Evolutionary conservation across 768 basidiomycete species (phyloP), one percentile per base, ranked within the genome.

Genomic region (Podaxis sp.): DNA sequence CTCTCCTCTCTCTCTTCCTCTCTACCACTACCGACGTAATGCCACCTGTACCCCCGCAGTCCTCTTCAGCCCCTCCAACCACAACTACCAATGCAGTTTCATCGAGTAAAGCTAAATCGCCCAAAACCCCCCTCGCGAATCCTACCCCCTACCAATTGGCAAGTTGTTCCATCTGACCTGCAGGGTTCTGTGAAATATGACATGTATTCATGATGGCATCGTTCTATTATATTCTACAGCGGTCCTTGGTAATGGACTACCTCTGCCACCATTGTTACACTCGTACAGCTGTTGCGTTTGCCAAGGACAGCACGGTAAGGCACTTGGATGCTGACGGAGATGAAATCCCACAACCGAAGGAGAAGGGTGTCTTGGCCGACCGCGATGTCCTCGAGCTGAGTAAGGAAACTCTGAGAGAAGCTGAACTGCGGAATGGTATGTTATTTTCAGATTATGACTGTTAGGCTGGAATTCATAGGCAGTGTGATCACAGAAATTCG

Each of bases 231-330:
- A 25, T 33, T 57, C 19, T 13, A 15, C 63, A 92, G 90, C 85
- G 86, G 49, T 72, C 81, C 17, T 74, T 94, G 51, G 87, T 94
- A 15, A 77, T 94, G 40, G 87, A 91, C 67, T 94, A 93, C 69
- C 82, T 94, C 1, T 84, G 83, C 59, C 90, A 93, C 67, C 81
- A 84, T 43, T 88, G 88, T 62, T 91, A 87, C 72, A 83, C 85
- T n/a, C 75, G 76, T 41, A 91, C 93, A 0, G 90, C 90, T 2
- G 78, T 79, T 37, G 87, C 86, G 0, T 91, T 94, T 65, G 79
- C 81, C 6, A 76, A 78, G 46, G 89, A 91, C 56, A 88, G 85
- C 62, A 77, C 83, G 7, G 77, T 87, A 19, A 80, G 80, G 57
- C 85, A 86, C 51, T 77, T 89, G 24, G 87, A 91, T 66, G 81